phyloP scores from a whole-genome alignment of 176 grass and related monocot genomes.

The Ensete glaucum region DNA sequence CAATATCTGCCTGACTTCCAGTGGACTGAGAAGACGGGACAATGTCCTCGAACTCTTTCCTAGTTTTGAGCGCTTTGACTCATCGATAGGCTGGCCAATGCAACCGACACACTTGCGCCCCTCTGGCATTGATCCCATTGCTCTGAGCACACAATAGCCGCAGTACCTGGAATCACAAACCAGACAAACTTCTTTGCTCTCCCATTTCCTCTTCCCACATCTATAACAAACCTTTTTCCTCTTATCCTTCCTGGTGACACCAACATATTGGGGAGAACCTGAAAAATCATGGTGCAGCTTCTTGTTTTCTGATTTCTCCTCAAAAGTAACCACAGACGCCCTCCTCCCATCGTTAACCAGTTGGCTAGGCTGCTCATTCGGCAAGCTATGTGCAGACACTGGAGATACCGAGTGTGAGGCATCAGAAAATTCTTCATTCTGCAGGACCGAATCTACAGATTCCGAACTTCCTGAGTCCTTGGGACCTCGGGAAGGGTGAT shows the following conservation, averaged over 20 bases:
- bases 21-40: constrained; percentile 47
- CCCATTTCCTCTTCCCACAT: constrained; percentile 86
- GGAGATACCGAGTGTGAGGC: constrained; percentile 40
- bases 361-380: constrained; percentile 16
- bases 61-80: constrained; percentile 62
- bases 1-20: constrained; percentile 89
- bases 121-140: constrained; percentile 97
- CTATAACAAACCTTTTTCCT: constrained; percentile 44
- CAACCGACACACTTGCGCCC: constrained; percentile 81
- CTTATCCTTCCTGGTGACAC: constrained; percentile 48
- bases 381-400: constrained; percentile 33
- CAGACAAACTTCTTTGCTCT: constrained; percentile 78
- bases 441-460: constrained; percentile 33
- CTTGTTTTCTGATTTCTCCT: constrained; percentile 43
- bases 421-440: constrained; percentile 49
- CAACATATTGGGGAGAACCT: constrained; percentile 34
- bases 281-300: constrained; percentile 38
- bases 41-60: constrained; percentile 71
- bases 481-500: constrained; percentile 3
- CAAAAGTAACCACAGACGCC: constrained; percentile 60
- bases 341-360: constrained; percentile 31
- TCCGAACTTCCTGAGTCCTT: constrained; percentile 20
- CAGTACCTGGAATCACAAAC: constrained; percentile 69
- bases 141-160: constrained; percentile 67
- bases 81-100: constrained; percentile 66